phyloP scores from a whole-genome alignment of 306 rosid genomes.

The Datisca glomerata region DNA sequence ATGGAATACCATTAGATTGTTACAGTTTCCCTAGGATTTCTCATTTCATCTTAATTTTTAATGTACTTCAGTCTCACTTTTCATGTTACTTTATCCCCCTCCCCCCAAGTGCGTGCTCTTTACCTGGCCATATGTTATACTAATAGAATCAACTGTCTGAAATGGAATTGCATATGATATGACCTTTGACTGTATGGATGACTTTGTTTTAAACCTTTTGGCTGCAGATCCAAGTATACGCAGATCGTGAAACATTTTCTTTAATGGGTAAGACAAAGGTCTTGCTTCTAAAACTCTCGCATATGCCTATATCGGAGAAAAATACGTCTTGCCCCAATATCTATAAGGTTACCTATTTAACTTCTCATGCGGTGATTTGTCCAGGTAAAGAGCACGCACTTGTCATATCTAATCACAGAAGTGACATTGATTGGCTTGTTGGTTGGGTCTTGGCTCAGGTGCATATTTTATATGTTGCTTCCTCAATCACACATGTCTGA shows the following conservation, averaged over 20 bases:
- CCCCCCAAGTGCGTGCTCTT: no score
- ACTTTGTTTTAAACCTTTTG: constrained; percentile 19
- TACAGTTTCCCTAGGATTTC: no score
- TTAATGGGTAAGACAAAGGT: constrained; percentile 75
- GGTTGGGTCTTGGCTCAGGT: constrained; percentile 95
- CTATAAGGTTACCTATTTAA: constrained; percentile 4
- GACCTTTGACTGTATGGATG: constrained; percentile 2
- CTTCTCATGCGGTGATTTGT: constrained; percentile 17
- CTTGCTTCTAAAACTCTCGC: not conserved
- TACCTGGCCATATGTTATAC: no score
- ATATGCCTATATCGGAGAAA: constrained; percentile 5
- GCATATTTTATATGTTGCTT: constrained; percentile 18
- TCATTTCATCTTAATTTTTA: no score
- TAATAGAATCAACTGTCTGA: no score
- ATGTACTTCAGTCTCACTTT: no score
- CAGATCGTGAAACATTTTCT: constrained; percentile 56
- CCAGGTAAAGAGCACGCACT: constrained; percentile 93
- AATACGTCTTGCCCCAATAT: constrained; percentile 1
- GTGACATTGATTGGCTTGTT: constrained; percentile 96
- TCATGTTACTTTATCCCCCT: no score
- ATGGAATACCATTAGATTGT: no score
- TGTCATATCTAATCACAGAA: constrained; percentile 67
- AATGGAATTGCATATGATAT: not conserved
- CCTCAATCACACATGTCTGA: constrained; percentile 8
- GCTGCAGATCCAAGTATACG: constrained; percentile 58